Evolutionary conservation across 139 green algal genomes (phyloP), one percentile per base, ranked within the genome.

Genomic region (Chlorella sp.): DNA sequence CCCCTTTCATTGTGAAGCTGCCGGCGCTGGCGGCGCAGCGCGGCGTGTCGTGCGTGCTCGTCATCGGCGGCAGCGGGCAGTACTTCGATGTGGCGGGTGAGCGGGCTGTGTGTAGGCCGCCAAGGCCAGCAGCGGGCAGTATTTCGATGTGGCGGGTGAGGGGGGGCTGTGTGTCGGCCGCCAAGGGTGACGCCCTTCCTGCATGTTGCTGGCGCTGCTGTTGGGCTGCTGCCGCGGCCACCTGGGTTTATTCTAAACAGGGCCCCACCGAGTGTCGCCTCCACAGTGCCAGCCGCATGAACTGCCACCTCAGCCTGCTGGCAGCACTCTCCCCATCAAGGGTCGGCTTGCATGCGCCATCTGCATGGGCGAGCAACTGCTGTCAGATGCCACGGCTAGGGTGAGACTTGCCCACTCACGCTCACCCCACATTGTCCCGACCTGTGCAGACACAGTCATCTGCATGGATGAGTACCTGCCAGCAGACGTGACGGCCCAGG

Each of bases 21-120:
- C 81, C 83, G 34, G 46, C 79, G 17, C 70, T 93, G 62, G 67
- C 51, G 32, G 54, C 56, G 1, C 51, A 60, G 51, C 26, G 36
- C 44, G 84, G 85, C 30, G 77, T 93, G 43, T 93, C 92, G 22
- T 80, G 64, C 77, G 73, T 95, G 13, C 40, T 94, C 9, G 92
- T 95, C 62, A 93, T 93, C 26, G 93, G 93, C 34, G 93, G 91
- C 69, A 86, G 38, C n/a, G 93, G 93, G 16, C 92, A 95, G 38
- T 95, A 93, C 82, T 96, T 95, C 85, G 84, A 82, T 5, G 81
- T 89, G 36, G 91, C 82, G 9, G 81, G 82, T 86, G 56, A 17
- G 82, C 17, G 75, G 5, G n/a, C 46, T 54, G 75, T 24, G 73
- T 43, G 60, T 43, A 6, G 14, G 19, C 4, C 17, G 7, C 44